Evolutionary conservation across 139 green algal species (phyloP).

Genomic region (Chlorella sorokiniana): DNA sequence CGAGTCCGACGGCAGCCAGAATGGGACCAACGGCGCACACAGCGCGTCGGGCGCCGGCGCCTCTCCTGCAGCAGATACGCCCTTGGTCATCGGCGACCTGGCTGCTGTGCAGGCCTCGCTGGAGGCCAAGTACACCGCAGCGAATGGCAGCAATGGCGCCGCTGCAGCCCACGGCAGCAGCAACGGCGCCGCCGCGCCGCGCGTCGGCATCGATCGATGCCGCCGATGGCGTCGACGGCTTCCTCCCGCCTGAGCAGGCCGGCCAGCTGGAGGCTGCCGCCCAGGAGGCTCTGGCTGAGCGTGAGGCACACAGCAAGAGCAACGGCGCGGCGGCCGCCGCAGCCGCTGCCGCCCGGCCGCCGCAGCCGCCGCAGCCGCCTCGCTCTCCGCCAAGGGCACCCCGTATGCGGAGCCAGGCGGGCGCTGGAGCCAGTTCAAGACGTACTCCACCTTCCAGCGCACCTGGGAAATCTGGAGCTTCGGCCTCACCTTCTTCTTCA

Average conservation of each 20-base stretch:
- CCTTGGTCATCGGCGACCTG: slow-evolving; percentile 28
- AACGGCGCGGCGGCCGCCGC: slow-evolving; percentile 1
- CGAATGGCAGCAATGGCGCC: slow-evolving; percentile 44
- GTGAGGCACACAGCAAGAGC: neutral
- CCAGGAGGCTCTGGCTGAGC: slow-evolving; percentile 25
- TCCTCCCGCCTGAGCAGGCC: slow-evolving; percentile 54
- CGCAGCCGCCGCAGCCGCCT: neutral
- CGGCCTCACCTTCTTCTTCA: slow-evolving; percentile 85
- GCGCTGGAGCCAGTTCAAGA: slow-evolving; percentile 78
- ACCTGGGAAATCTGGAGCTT: slow-evolving; percentile 96
- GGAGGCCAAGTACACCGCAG: neutral
- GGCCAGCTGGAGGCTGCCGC: slow-evolving; percentile 70
- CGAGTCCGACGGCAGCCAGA: slow-evolving; percentile 31
- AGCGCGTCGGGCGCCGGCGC: slow-evolving; percentile 33
- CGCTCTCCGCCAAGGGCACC: slow-evolving; percentile 50
- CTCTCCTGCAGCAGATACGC: neutral
- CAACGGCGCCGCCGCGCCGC: neutral
- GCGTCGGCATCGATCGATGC: slow-evolving; percentile 24
- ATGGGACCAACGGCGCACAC: slow-evolving; percentile 39
- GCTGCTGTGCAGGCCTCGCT: slow-evolving; percentile 22
- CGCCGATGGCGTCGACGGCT: slow-evolving; percentile 54
- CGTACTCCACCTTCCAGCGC: slow-evolving; percentile 60
- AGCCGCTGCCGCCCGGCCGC: neutral
- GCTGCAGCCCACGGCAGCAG: slow-evolving; percentile 12
- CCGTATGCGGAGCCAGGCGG: slow-evolving; percentile 69